Evolutionary conservation across 1,284 basidiomycete species (phyloP).

Genomic region (Ganoderma boninense): DNA sequence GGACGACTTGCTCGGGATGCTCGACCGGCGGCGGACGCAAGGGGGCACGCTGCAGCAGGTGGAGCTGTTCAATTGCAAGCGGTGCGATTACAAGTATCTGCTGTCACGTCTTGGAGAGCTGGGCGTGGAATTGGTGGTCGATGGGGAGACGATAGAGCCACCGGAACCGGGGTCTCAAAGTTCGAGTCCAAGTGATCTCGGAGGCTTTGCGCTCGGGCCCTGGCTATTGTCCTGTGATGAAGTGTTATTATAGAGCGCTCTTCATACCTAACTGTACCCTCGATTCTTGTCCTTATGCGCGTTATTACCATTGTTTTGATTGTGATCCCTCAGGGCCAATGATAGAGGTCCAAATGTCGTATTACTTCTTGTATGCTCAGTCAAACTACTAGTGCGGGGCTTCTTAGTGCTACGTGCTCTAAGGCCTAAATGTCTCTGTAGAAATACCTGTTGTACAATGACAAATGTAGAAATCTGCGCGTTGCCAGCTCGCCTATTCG

Average conservation of each 20-base stretch:
- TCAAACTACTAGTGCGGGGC: no score
- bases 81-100: background rate
- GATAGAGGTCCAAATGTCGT: no score
- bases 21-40: background rate
- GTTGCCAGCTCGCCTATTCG: background rate
- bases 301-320: no score
- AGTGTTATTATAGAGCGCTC: background rate
- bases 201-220: background rate
- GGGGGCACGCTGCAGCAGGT: background rate
- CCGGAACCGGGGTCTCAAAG: background rate
- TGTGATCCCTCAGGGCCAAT: no score
- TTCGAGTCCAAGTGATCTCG: background rate
- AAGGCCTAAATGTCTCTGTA: no score
- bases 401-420: no score
- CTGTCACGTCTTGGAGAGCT: background rate
- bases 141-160: background rate
- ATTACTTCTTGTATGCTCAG: no score
- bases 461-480: background rate
- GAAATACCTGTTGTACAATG: background rate
- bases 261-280: no score
- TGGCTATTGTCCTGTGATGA: no score
- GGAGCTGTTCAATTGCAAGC: background rate
- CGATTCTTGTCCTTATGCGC: no score
- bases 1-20: background rate
- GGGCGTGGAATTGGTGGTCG: background rate